These are phyloP conservation scores for Eutrema salsugineum DNA, from an alignment of 441 rosid genomes.

Conservation along the genomic window DNA sequence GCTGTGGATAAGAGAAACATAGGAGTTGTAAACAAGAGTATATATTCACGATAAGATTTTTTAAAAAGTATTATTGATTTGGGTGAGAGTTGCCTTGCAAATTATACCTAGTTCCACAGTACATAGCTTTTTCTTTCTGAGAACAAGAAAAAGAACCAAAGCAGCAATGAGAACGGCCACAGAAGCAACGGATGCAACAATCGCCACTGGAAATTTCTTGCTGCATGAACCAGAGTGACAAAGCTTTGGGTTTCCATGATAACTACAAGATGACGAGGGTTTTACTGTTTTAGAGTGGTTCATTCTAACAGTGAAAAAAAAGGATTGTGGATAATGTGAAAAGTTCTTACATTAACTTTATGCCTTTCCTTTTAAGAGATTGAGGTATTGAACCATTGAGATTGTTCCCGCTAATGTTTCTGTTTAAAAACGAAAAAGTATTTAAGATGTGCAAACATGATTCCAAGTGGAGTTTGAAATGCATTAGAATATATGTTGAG, in stretches of 20 bases:
- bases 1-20: neutral
- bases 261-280: neutral
- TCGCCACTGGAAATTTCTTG: neutral
- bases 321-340: neutral
- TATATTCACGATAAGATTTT: neutral
- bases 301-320: neutral
- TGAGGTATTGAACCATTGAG: constrained; percentile 24
- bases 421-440: neutral
- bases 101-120: neutral
- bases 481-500: neutral
- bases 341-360: neutral
- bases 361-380: neutral
- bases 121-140: neutral
- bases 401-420: constrained; percentile 14
- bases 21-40: too few species aligned
- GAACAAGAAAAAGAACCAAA: neutral
- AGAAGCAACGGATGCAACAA: constrained; percentile 8
- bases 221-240: neutral
- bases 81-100: neutral
- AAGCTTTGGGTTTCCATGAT: constrained; percentile 16
- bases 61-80: neutral
- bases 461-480: neutral
- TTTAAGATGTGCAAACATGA: neutral
- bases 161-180: neutral
- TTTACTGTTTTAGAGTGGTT: neutral